These are phyloP conservation scores for Veloboletus limbatus DNA, from an alignment of 1,284 basidiomycete genomes.

Conservation along the genomic window DNA sequence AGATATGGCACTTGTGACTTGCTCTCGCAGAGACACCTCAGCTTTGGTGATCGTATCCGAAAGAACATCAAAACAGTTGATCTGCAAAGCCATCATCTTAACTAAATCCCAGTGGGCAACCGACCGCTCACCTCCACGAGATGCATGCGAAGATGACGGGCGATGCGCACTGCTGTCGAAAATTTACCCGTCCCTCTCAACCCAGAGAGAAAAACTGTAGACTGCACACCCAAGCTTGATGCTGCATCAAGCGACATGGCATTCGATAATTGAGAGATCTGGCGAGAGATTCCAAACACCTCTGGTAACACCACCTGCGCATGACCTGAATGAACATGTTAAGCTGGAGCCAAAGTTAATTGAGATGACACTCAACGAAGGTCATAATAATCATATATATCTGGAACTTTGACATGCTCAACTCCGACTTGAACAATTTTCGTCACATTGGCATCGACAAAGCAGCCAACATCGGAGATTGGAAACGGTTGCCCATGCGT, in stretches of 20 bases:
- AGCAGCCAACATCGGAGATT: slow-evolving; percentile 79
- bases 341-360: not conserved
- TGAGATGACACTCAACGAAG: slow-evolving; percentile 39
- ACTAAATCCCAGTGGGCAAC: not conserved
- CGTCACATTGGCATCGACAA: slow-evolving; percentile 73
- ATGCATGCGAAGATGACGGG: slow-evolving; percentile 71
- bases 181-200: slow-evolving; percentile 74
- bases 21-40: slow-evolving; percentile 71
- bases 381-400: slow-evolving; percentile 54
- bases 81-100: slow-evolving; percentile 40
- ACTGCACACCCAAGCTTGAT: slow-evolving; percentile 55
- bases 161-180: slow-evolving; percentile 55
- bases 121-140: slow-evolving; percentile 64
- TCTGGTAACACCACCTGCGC: not conserved
- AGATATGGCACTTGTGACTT: slow-evolving; percentile 75
- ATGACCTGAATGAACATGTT: slow-evolving; percentile 15
- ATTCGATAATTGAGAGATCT: slow-evolving; percentile 50
- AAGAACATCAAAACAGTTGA: slow-evolving; percentile 84
- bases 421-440: slow-evolving; percentile 79
- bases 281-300: slow-evolving; percentile 31
- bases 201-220: slow-evolving; percentile 75
- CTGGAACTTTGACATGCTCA: slow-evolving; percentile 67
- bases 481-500: slow-evolving; percentile 40
- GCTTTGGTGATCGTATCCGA: slow-evolving; percentile 82
- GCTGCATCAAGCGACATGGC: slow-evolving; percentile 57